Conservation (phyloP, 2,329 filamentous ascomycete genomes). For the Leptoxyphium fumago region DNA sequence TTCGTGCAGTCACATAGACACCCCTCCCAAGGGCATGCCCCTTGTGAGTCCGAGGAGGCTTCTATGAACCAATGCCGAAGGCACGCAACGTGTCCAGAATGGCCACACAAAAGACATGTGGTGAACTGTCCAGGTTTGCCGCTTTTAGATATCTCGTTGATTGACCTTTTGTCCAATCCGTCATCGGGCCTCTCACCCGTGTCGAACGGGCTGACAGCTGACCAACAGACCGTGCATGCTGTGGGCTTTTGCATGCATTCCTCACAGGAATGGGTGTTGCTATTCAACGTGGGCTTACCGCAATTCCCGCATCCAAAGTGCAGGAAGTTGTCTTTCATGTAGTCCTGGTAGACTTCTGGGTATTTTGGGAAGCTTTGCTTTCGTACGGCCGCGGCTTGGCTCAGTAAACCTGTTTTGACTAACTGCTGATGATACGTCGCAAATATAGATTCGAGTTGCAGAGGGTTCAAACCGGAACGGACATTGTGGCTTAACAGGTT, state of each 20-base stretch:
- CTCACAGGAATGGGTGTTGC: constrained; percentile 36
- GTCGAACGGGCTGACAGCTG: constrained; percentile 24
- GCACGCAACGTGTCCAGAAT: constrained; percentile 45
- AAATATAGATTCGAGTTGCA: constrained; percentile 41
- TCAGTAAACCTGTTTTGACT: constrained; percentile 30
- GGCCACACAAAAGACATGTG: constrained; percentile 46
- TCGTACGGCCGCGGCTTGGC: constrained; percentile 41
- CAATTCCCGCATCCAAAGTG: constrained; percentile 42
- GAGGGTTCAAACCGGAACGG: constrained; percentile 30
- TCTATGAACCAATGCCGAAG: constrained; percentile 40
- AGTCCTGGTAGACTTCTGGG: constrained; percentile 42
- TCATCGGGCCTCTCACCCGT: neutral
- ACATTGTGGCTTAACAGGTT: constrained; percentile 26
- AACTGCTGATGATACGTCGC: constrained; percentile 44
- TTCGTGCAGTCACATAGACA: constrained; percentile 45
- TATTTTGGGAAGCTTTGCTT: constrained; percentile 40
- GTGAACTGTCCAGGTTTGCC: constrained; percentile 31
- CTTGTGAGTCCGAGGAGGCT: constrained; percentile 33
- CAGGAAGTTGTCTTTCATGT: constrained; percentile 38
- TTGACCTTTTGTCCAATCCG: too few species aligned
- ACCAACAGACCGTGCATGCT: constrained; percentile 30
- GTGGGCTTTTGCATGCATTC: constrained; percentile 31
- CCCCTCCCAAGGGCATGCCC: constrained; percentile 42
- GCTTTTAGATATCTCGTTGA: neutral
- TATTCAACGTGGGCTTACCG: constrained; percentile 38